These are phyloP conservation scores for Sporothrix pseudoabietina DNA, from an alignment of 2,329 filamentous ascomycete genomes.

Conservation along the genomic window DNA sequence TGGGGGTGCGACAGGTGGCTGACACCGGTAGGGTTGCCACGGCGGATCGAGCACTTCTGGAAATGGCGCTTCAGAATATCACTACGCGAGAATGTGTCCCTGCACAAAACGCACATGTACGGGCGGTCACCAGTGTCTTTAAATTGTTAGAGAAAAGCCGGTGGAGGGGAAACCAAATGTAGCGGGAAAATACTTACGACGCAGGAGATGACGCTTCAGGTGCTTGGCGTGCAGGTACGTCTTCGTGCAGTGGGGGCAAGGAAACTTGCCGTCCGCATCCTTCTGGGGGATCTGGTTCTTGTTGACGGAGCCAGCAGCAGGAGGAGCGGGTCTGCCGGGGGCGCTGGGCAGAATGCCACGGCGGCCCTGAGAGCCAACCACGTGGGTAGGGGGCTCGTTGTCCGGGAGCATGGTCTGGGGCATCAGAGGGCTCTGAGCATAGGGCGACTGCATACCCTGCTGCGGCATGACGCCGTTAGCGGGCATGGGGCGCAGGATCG, in stretches of 20 bases:
- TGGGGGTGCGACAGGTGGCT: slow-evolving; percentile 93
- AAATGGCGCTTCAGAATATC: slow-evolving; percentile 99
- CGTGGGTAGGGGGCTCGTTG: slow-evolving; percentile 75
- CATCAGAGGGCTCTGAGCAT: slow-evolving; percentile 60
- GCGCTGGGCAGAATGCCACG: slow-evolving; percentile 90
- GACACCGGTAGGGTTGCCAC: slow-evolving; percentile 92
- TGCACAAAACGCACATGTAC: slow-evolving; percentile 97
- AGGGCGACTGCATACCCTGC: slow-evolving; percentile 60
- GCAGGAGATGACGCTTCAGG: slow-evolving; percentile 89
- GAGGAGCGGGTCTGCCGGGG: slow-evolving; percentile 78
- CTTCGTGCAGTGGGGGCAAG: slow-evolving; percentile 97
- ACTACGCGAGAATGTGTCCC: slow-evolving; percentile 96
- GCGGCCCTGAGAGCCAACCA: slow-evolving; percentile 91
- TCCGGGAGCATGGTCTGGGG: slow-evolving; percentile 59
- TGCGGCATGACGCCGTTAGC: slow-evolving; percentile 65
- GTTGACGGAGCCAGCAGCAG: slow-evolving; percentile 66
- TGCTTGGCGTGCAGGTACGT: slow-evolving; percentile 98
- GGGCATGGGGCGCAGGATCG: slow-evolving; percentile 70
- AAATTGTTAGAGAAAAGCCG: slow-evolving; percentile 12
- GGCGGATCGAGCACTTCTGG: slow-evolving; percentile 95
- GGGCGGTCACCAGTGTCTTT: slow-evolving; percentile 95
- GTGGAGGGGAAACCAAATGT: background rate
- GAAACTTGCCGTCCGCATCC: slow-evolving; percentile 96
- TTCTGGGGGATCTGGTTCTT: slow-evolving; percentile 90
- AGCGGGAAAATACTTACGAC: slow-evolving; percentile 70